Evolutionary conservation across 345 rosid species (phyloP), one percentile per base, ranked within the genome.

Genomic region (Toxicodendron radicans): DNA sequence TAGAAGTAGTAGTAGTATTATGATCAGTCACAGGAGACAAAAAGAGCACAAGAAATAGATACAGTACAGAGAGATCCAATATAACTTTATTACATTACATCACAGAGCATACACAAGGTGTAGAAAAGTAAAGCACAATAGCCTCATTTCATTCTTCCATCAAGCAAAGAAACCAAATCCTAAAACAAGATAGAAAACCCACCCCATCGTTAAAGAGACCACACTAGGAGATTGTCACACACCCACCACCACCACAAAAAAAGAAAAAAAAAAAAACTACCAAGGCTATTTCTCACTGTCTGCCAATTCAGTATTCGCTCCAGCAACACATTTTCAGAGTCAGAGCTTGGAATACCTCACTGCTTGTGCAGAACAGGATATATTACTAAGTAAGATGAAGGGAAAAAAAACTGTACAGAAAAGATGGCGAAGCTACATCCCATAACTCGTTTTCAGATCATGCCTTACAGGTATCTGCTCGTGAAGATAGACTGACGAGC

Each of bases 31-130:
- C n/a, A n/a, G n/a, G n/a, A n/a, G n/a, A n/a, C n/a, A n/a, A n/a
- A n/a, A n/a, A 38, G 12, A 8, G 61, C 43, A 46, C 2, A 24
- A 71, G 7, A 68, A 20, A 17, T n/a, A 51, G 58, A 33, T 66
- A 9, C 63, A 68, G 75, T 66, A 9, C 63, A 68, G 75, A 23
- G 73, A 61, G 59, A 43, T 66, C 3, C 20, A 21, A 24, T 64
- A 77, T 68, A 70, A 52, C 57, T 61, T 68, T 57, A 41, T 71
- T 70, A 46, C 46, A 74, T 74, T 81, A 62, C 79, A 68, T 8
- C 67, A 66, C 46, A 61, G 17, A 52, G 70, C 30, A 54, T 66
- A 71, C 76, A 71, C 60, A 24, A 52, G 57, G 38, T 68, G 46
- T 60, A 17, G 66, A 32, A 33, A 21, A 2, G 17, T 21, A 12